These are phyloP conservation scores for Neonectria sp. DNA, from an alignment of 2,329 filamentous ascomycete genomes.

Conservation along the genomic window DNA sequence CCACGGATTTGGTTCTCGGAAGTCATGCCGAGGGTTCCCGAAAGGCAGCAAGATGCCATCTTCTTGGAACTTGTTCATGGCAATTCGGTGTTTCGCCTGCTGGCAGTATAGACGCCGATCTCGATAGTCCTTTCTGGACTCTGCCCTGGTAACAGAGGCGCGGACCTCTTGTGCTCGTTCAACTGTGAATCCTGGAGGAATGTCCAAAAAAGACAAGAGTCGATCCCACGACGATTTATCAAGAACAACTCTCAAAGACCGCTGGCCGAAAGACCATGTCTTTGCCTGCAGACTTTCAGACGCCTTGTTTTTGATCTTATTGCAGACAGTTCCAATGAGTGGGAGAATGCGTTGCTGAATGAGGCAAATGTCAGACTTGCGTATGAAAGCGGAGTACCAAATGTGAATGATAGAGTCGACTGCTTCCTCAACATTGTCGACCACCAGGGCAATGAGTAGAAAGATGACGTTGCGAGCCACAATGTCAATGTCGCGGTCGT, in stretches of 20 bases:
- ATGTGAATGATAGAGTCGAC: slow-evolving; percentile 29
- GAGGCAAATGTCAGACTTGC: slow-evolving; percentile 10
- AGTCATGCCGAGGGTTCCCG: neutral
- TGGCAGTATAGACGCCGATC: neutral
- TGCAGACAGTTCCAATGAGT: slow-evolving; percentile 4
- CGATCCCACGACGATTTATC: slow-evolving; percentile 13
- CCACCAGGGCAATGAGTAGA: slow-evolving; percentile 13
- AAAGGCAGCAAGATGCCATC: slow-evolving; percentile 34
- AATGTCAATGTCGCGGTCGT: slow-evolving; percentile 28
- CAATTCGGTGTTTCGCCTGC: slow-evolving; percentile 1
- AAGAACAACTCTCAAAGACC: slow-evolving; percentile 13
- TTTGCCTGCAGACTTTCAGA: neutral
- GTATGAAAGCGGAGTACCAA: slow-evolving; percentile 32
- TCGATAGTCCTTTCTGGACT: slow-evolving; percentile 2
- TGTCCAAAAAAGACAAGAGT: slow-evolving; percentile 3
- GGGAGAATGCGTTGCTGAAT: slow-evolving; percentile 9
- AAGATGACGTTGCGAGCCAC: slow-evolving; percentile 32
- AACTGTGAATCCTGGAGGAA: slow-evolving; percentile 5
- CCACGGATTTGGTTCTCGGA: slow-evolving; percentile 25
- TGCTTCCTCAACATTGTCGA: neutral
- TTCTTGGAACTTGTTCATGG: neutral
- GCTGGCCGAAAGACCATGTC: neutral
- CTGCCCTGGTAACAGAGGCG: neutral
- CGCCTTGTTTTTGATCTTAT: neutral
- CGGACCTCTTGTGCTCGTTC: slow-evolving; percentile 10